phyloP scores from a whole-genome alignment of 345 rosid species.

The Brassica cretica region DNA sequence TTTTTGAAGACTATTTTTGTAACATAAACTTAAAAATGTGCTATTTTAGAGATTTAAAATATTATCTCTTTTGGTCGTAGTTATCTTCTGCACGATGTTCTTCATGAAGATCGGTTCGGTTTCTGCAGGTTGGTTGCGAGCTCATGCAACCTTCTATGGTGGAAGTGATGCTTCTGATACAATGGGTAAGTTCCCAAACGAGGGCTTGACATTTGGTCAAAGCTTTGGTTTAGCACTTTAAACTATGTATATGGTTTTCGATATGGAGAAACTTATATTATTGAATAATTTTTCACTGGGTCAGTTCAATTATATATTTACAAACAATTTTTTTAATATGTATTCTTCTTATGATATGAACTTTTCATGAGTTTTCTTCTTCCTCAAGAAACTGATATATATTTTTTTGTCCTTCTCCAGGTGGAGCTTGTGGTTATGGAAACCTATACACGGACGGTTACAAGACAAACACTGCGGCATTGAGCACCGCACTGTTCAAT shows the following conservation, averaged over 20 bases:
- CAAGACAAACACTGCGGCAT: conserved; percentile 61
- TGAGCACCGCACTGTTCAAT: conserved; percentile 67
- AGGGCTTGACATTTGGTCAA: neutral
- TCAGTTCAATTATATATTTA: neutral
- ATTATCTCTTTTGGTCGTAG: neutral
- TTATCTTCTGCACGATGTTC: conserved; percentile 36
- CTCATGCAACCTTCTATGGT: conserved; percentile 8
- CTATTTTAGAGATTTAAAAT: too few relatives aligned
- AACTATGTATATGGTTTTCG: too few relatives aligned
- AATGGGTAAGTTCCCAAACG: conserved; percentile 1
- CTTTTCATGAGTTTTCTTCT: neutral
- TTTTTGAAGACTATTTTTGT: too few relatives aligned
- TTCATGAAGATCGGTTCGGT: conserved; percentile 29
- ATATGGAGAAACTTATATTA: neutral
- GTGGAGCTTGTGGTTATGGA: conserved; percentile 82
- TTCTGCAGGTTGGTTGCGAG: conserved; percentile 31
- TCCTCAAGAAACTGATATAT: neutral
- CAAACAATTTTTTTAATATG: neutral
- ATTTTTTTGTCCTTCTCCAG: conserved; percentile 5
- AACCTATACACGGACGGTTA: conserved; percentile 49
- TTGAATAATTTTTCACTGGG: too few relatives aligned
- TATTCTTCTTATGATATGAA: neutral
- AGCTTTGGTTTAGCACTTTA: too few relatives aligned
- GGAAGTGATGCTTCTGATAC: conserved; percentile 8
- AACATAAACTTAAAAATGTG: too few relatives aligned